Evolutionary conservation across 2,329 filamentous ascomycete genomes (phyloP).

Genomic region (Chaetomium olivaceum): DNA sequence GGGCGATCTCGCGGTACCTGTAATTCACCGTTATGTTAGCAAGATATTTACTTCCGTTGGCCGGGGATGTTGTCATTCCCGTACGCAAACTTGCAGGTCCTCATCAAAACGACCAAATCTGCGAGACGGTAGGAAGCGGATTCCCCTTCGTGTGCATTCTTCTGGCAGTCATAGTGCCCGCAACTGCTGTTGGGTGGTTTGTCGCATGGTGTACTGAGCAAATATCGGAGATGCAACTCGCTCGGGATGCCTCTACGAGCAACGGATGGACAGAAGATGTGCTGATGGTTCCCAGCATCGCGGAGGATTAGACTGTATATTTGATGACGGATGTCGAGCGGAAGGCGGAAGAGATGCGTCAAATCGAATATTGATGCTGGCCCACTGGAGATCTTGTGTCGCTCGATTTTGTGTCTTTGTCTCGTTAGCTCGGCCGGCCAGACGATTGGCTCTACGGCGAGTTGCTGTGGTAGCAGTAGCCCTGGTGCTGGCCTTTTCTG

Average conservation of each 20-base stretch:
- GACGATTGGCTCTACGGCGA: neutral
- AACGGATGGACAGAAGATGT: constrained; percentile 22
- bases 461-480: neutral
- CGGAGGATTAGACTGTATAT: constrained; percentile 20
- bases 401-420: neutral
- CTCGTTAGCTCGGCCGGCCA: neutral
- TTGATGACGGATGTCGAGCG: constrained; percentile 21
- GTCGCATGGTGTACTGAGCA: neutral
- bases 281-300: constrained; percentile 16
- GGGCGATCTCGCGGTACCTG: constrained; percentile 22
- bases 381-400: neutral
- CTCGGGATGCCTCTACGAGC: constrained; percentile 5
- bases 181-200: neutral
- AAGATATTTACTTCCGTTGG: too few species aligned
- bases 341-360: constrained; percentile 15
- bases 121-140: neutral
- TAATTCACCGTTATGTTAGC: neutral
- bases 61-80: neutral
- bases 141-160: neutral
- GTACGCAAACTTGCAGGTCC: constrained; percentile 7
- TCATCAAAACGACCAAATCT: neutral
- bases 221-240: constrained; percentile 15
- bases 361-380: neutral
- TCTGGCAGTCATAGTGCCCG: constrained; percentile 2
- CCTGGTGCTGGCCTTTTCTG: neutral